Percentiles rank a stretch among this genome's conserved stretches.
phyloP scores from a whole-genome alignment of 2,329 filamentous ascomycete species.

The Hypoxylon rubiginosum region DNA sequence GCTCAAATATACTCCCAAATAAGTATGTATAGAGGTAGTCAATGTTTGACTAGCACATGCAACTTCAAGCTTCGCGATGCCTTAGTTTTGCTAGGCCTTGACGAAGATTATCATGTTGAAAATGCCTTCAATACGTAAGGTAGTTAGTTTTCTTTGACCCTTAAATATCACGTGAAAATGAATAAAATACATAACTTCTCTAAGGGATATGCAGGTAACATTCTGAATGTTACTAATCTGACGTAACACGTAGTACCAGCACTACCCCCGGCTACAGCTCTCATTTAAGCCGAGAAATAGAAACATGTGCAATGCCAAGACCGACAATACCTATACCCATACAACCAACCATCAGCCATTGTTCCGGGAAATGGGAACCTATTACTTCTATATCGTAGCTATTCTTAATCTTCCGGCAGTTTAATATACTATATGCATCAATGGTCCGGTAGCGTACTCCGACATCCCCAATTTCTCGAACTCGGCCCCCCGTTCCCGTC shows the following conservation, averaged over 20 bases:
- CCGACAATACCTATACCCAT: conserved; percentile 19
- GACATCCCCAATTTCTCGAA: neutral
- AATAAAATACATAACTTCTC: neutral
- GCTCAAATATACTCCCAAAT: too few relatives aligned
- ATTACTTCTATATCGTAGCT: conserved; percentile 1
- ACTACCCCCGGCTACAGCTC: conserved; percentile 14
- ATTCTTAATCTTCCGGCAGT: neutral
- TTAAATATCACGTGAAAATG: neutral
- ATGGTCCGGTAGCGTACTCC: conserved; percentile 28
- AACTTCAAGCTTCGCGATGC: too few relatives aligned
- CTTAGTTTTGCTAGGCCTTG: too few relatives aligned
- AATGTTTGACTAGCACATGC: too few relatives aligned
- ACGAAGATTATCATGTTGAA: too few relatives aligned
- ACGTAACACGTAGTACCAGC: neutral
- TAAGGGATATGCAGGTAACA: neutral
- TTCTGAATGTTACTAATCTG: neutral
- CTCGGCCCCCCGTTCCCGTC: conserved; percentile 4
- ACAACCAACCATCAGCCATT: conserved; percentile 8
- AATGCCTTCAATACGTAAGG: neutral
- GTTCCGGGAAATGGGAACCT: conserved; percentile 15
- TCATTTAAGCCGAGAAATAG: conserved; percentile 29
- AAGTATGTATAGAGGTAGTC: too few relatives aligned
- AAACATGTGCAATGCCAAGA: conserved; percentile 41
- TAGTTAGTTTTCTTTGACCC: neutral
- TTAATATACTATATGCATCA: conserved; percentile 8